These are phyloP conservation scores for Climacium dendroides DNA, from an alignment of 225 moss, liverwort and hornwort genomes.

Conservation along the genomic window DNA sequence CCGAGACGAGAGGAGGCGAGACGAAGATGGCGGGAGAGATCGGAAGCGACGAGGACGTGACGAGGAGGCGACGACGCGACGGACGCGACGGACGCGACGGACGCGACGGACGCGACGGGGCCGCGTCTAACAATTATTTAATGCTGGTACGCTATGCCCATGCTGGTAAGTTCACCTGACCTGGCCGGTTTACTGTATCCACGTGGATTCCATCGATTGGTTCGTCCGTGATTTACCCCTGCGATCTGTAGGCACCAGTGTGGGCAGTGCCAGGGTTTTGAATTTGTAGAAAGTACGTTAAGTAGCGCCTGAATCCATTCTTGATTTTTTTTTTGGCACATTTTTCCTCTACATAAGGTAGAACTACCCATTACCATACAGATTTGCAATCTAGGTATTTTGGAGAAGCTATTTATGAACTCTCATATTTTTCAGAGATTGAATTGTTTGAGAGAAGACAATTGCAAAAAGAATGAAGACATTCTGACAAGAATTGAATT, in stretches of 20 bases:
- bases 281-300: neutral
- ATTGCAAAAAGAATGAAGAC: no score
- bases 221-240: neutral
- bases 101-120: neutral
- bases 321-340: neutral
- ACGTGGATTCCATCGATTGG: neutral
- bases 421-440: no score
- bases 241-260: neutral
- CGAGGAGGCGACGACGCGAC: neutral
- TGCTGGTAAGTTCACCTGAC: neutral
- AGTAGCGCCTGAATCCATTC: neutral
- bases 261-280: neutral
- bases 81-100: neutral
- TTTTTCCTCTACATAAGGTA: no score
- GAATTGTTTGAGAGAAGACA: no score
- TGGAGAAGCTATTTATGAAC: no score
- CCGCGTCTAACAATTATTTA: neutral
- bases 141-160: neutral
- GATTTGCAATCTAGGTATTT: no score
- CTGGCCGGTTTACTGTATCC: neutral
- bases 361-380: no score
- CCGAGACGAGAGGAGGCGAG: neutral
- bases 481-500: no score
- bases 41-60: neutral
- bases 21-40: neutral